Base-by-base conservation (phyloP, 306 rosid genomes). In the Malus fusca region DNA sequence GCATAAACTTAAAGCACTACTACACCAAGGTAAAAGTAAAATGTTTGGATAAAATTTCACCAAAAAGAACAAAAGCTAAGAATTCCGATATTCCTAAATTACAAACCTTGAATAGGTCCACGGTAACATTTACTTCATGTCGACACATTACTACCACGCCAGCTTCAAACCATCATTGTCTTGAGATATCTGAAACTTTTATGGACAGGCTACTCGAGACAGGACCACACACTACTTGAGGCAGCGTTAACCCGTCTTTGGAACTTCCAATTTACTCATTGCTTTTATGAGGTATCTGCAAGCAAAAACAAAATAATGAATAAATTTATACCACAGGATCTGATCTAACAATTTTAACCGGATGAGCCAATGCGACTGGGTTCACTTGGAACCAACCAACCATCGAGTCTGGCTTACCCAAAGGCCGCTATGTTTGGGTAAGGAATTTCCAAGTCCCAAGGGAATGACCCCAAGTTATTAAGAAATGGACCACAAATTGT, bases 201-300 rank as follows among this genome's bases (percentile, higher is more conserved):
- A 60, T 62, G 61, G 52, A 46, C 66, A 59, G 74, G 44, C 82
- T 58, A 64, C 72, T 82, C 68, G 62, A 69, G 13, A 46, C 51
- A 48, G 65, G 75, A 44, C 77, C 78, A 53, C 46, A 53, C 46
- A 17, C 79, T 69, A 71, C 26, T 9, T 33, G 66, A 33, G 43
- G 78, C 52, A 68, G 71, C 79, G 82, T 25, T 65, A 66, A 22
- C 53, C 79, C 69, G 78, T 8, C 53, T 51, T 80, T 23, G 40
- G 26, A 48, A 68, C 67, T 44, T 75, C 80, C 2, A 37, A 33
- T 74, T 66, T 79, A 68, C 66, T 33, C 66, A 65, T 62, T 0
- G 78, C 22, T 30, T 43, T 68, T 66, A 4, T 43, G 42, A 3
- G 92, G 90, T 21, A 72, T 30, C 94, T 91, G 86, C 88, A 84